Conservation (phyloP, 345 rosid species). For the Schrenkiella parvula region DNA sequence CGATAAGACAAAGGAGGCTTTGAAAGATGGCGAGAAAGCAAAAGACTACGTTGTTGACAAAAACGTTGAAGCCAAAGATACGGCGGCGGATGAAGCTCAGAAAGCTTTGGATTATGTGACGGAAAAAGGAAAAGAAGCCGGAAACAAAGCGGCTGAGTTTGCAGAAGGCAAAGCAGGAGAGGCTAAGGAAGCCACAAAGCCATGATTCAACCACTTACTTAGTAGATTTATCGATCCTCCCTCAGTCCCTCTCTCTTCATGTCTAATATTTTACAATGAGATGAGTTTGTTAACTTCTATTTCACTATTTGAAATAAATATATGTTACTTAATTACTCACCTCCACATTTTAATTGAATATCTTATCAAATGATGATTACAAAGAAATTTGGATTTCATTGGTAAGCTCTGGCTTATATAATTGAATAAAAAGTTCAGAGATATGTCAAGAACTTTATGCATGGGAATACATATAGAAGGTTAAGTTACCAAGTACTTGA, state of each 20-base stretch:
- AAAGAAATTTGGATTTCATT: not conserved
- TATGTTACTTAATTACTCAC: not conserved
- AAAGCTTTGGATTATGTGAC: slow-evolving; percentile 23
- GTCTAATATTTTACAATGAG: not conserved
- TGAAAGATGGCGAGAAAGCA: slow-evolving; percentile 28
- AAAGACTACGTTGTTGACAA: slow-evolving; percentile 27
- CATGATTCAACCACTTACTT: not conserved
- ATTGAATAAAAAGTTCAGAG: no score
- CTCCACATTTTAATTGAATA: not conserved
- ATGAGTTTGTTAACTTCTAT: not conserved
- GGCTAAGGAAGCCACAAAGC: slow-evolving; percentile 22
- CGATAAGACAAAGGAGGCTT: slow-evolving; percentile 24
- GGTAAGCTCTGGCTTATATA: no score
- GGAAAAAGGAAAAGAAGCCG: slow-evolving; percentile 38
- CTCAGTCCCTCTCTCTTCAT: not conserved
- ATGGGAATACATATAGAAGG: no score
- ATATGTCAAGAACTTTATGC: no score
- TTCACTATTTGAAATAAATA: not conserved
- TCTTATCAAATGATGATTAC: not conserved
- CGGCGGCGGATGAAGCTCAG: not conserved
- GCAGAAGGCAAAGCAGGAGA: slow-evolving; percentile 23
- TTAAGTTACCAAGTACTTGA: no score
- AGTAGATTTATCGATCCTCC: not conserved
- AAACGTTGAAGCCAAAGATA: slow-evolving; percentile 1
- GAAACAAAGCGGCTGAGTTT: slow-evolving; percentile 19